Evolutionary conservation across 148 eudicot species (phyloP).

Genomic region (Vaccinium myrtillus): DNA sequence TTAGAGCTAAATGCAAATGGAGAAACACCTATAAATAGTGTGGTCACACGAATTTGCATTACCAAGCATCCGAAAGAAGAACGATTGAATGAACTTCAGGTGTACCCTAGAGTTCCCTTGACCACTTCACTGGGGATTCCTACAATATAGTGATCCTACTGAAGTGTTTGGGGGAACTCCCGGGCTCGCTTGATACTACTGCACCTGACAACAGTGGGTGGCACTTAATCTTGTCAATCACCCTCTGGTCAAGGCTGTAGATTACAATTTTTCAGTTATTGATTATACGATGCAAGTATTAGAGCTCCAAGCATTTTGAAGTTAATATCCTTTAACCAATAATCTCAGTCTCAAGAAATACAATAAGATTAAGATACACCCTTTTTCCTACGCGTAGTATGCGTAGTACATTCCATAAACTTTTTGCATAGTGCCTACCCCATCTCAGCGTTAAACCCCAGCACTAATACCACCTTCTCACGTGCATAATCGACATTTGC

Average conservation of each 20-base stretch:
- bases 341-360: background rate
- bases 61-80: background rate
- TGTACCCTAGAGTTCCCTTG: conserved; percentile 25
- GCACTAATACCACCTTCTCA: background rate
- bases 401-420: background rate
- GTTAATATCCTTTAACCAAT: background rate
- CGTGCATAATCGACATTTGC: background rate
- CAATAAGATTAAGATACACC: background rate
- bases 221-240: background rate
- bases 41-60: background rate
- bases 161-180: conserved; percentile 35
- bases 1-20: background rate
- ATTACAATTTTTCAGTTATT: background rate
- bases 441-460: background rate
- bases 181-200: background rate
- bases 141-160: background rate
- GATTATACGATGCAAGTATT: background rate
- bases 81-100: conserved; percentile 3
- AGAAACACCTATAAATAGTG: background rate
- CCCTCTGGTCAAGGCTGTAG: background rate
- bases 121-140: conserved; percentile 14
- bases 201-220: background rate
- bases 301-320: background rate
- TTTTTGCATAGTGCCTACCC: too few species aligned
- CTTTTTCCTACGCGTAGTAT: background rate